phyloP scores from a whole-genome alignment of 176 grass and related monocot species.

The Avena eriantha region DNA sequence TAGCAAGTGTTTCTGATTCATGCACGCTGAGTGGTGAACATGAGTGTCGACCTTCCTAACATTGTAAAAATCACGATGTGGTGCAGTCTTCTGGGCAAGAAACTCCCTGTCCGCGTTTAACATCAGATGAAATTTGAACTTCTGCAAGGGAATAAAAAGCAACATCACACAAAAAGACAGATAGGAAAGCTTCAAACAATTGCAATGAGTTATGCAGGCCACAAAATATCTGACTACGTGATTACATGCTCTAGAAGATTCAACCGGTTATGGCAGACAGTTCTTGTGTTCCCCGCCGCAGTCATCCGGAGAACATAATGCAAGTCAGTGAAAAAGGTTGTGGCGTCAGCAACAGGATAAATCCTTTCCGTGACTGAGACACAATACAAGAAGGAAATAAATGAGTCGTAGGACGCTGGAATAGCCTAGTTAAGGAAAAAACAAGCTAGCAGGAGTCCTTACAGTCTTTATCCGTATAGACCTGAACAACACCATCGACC shows the following conservation, averaged over 20 bases:
- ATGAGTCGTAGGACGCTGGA: slow-evolving; percentile 29
- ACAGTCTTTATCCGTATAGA: slow-evolving; percentile 79
- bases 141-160: slow-evolving; percentile 62
- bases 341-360: slow-evolving; percentile 91
- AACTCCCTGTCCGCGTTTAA: slow-evolving; percentile 94
- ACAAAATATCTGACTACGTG: slow-evolving; percentile 36
- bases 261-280: slow-evolving; percentile 91
- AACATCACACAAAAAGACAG: slow-evolving; percentile 31
- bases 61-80: slow-evolving; percentile 99
- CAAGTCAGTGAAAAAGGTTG: slow-evolving; percentile 97
- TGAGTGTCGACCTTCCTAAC: slow-evolving; percentile 99
- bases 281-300: slow-evolving; percentile 92
- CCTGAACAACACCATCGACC: slow-evolving; percentile 93
- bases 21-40: slow-evolving; percentile 99
- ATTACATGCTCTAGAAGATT: slow-evolving; percentile 96
- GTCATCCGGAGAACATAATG: slow-evolving; percentile 89
- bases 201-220: slow-evolving; percentile 1
- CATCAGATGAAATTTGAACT: slow-evolving; percentile 97
- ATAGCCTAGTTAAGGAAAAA: slow-evolving; percentile 29
- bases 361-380: slow-evolving; percentile 65
- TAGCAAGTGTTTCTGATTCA: slow-evolving; percentile 97
- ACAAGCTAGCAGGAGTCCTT: slow-evolving; percentile 14
- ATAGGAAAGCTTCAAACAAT: slow-evolving; percentile 22
- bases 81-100: slow-evolving; percentile 97
- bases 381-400: slow-evolving; percentile 18